phyloP scores from a whole-genome alignment of 306 rosid species.

The Glycyrrhiza uralensis region DNA sequence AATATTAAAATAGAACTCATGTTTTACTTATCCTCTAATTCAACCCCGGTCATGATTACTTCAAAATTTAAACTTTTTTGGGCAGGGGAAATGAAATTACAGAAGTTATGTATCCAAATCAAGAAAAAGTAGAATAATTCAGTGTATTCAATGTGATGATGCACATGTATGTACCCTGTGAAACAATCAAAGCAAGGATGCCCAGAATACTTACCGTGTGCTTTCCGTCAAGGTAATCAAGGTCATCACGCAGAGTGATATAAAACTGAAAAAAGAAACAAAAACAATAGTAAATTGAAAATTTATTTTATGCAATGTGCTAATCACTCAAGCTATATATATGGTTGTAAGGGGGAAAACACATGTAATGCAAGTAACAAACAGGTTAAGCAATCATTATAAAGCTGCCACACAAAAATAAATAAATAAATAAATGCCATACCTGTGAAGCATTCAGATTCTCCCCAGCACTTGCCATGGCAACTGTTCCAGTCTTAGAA shows the following conservation, averaged over 20 bases:
- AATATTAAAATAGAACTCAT: not conserved
- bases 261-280: constrained; percentile 61
- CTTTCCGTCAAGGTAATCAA: constrained; percentile 91
- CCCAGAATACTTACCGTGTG: constrained; percentile 68
- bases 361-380: not conserved
- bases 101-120: not conserved
- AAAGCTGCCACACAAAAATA: not conserved
- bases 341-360: not conserved
- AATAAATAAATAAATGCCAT: too few relatives aligned
- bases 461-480: constrained; percentile 98
- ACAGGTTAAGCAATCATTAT: not conserved
- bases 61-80: not conserved
- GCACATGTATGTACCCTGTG: not conserved
- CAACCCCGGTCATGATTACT: not conserved
- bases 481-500: constrained; percentile 79
- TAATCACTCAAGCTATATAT: not conserved
- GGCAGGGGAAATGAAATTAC: not conserved
- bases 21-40: not conserved
- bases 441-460: constrained; percentile 99
- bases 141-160: not conserved
- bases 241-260: constrained; percentile 82
- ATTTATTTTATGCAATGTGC: not conserved
- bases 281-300: constrained; percentile 12
- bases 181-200: constrained; percentile 8
- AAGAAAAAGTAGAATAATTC: not conserved